phyloP scores from a whole-genome alignment of 1,284 basidiomycete species.

The Boletus albobrunnescens region DNA sequence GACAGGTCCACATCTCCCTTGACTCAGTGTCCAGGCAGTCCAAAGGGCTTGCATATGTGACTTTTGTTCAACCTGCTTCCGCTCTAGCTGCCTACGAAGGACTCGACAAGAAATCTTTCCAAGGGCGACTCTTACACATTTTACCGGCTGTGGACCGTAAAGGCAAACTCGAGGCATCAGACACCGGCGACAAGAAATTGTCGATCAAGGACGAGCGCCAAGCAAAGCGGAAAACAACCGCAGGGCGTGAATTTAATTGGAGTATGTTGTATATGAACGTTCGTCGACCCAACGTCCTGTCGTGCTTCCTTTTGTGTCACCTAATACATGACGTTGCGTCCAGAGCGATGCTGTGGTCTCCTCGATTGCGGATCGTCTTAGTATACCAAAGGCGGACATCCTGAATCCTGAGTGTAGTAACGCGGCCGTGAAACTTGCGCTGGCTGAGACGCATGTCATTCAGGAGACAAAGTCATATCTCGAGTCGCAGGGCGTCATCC shows the following conservation, averaged over 20 bases:
- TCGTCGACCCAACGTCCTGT: slow-evolving; percentile 39
- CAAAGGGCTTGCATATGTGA: slow-evolving; percentile 86
- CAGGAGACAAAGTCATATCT: slow-evolving; percentile 91
- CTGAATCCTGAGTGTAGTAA: slow-evolving; percentile 74
- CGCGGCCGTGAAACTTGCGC: slow-evolving; percentile 88
- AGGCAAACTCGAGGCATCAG: slow-evolving; percentile 44
- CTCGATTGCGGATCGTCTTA: slow-evolving; percentile 79
- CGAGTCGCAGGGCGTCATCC: slow-evolving; percentile 65
- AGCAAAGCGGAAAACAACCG: slow-evolving; percentile 67
- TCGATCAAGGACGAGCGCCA: slow-evolving; percentile 68
- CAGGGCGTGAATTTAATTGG: slow-evolving; percentile 92
- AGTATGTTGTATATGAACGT: slow-evolving; percentile 97
- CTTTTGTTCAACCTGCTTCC: slow-evolving; percentile 60
- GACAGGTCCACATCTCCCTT: slow-evolving; percentile 80
- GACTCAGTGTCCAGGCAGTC: slow-evolving; percentile 62
- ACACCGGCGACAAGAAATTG: slow-evolving; percentile 46
- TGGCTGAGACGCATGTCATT: slow-evolving; percentile 95
- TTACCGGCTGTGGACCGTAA: slow-evolving; percentile 75
- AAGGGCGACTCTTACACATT: slow-evolving; percentile 89
- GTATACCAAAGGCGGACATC: slow-evolving; percentile 82
- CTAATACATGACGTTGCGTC: slow-evolving; percentile 18
- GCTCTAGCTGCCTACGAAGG: slow-evolving; percentile 76
- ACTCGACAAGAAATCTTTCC: slow-evolving; percentile 85
- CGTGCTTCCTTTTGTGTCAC: slow-evolving; percentile 12
- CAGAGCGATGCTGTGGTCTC: slow-evolving; percentile 87